Percentiles rank a stretch among this genome's conserved stretches.
Conservation (phyloP, 2,329 filamentous ascomycete genomes). For the Trichoderma brevicompactum region DNA sequence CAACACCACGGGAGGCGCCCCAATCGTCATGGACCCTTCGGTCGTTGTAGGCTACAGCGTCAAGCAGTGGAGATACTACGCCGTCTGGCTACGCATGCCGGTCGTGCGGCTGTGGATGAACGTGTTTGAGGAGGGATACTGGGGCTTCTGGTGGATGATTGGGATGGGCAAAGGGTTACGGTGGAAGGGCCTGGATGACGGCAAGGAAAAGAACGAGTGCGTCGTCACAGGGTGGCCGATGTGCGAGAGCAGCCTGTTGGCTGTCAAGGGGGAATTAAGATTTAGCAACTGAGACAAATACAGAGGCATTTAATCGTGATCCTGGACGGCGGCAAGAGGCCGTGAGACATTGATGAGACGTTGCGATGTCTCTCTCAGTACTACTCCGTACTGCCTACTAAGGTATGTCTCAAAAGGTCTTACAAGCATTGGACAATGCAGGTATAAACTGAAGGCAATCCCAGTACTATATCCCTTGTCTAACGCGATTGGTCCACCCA, state of each 20-base stretch:
- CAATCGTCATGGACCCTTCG: slow-evolving; percentile 27
- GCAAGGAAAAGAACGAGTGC: slow-evolving; percentile 28
- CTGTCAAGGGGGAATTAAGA: slow-evolving; percentile 16
- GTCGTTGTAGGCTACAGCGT: slow-evolving; percentile 27
- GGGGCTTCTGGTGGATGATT: slow-evolving; percentile 27
- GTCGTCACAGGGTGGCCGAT: slow-evolving; percentile 26
- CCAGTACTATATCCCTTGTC: background rate
- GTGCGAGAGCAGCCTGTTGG: slow-evolving; percentile 15
- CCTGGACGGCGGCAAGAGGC: background rate
- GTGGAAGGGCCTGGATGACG: slow-evolving; percentile 27
- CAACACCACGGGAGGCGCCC: slow-evolving; percentile 28
- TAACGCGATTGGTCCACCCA: background rate
- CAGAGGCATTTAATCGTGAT: background rate
- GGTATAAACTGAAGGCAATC: background rate
- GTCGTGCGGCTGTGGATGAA: slow-evolving; percentile 28
- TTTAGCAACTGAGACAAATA: slow-evolving; percentile 14
- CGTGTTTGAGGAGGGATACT: slow-evolving; percentile 28
- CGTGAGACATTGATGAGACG: slow-evolving; percentile 2
- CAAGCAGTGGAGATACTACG: slow-evolving; percentile 30
- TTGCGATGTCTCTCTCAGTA: background rate
- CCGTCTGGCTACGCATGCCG: slow-evolving; percentile 29
- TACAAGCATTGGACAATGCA: slow-evolving; percentile 6
- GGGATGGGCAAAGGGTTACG: slow-evolving; percentile 26
- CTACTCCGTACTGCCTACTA: too few relatives aligned
- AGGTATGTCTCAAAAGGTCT: background rate